Evolutionary conservation across 2,329 filamentous ascomycete species (phyloP), one percentile per base, ranked within the genome.

Genomic region (Alternaria triticimaculans): DNA sequence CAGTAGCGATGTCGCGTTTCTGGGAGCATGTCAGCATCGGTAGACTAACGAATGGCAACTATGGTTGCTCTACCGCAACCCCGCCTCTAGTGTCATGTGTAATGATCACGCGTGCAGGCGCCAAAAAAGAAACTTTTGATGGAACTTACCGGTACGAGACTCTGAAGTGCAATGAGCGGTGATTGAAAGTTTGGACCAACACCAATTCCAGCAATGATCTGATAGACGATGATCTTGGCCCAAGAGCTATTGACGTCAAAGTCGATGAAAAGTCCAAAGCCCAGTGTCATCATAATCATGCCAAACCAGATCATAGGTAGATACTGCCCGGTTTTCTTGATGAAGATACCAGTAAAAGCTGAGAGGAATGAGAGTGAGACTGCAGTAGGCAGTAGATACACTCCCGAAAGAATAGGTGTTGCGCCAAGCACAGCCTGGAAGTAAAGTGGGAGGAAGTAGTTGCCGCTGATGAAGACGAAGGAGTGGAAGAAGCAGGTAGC

Each of bases 401-500:
- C 88, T 54, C 93, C 93, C 1, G 89, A 92, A 28, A 91, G 82
- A 37, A 94, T 86, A 0, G 92, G 90, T 0, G 86, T 85, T 3
- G 88, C 88, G 54, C 90, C 86, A 46, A 92, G 84, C 55, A 92
- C 89, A 55, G 90, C 87, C 80, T 96, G 93, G 80, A 94, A 95
- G 83, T 96, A 97, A 3, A 97, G 85, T 0, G 93, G 93, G 5
- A 96, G 84, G 81, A 92, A 96, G 84, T 95, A 96, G 65, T 87
- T 88, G 28, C 87, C 88, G 0, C 90, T 87, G 73, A 95, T 93
- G 83, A 95, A 95, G 67, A 91, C 88, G 69, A 90, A 87, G 48
- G 90, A 90, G 77, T 97, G 92, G 65, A 87, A 85, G 80, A 93
- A 93, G 69, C 89, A 90, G 46, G 91, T 84, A 3, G 82, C 79